A percentile compares a stretch with the other conserved stretches of the same genome.
Conservation (phyloP, 768 basidiomycete genomes). For the Tylopilus vinaceipallidus region DNA sequence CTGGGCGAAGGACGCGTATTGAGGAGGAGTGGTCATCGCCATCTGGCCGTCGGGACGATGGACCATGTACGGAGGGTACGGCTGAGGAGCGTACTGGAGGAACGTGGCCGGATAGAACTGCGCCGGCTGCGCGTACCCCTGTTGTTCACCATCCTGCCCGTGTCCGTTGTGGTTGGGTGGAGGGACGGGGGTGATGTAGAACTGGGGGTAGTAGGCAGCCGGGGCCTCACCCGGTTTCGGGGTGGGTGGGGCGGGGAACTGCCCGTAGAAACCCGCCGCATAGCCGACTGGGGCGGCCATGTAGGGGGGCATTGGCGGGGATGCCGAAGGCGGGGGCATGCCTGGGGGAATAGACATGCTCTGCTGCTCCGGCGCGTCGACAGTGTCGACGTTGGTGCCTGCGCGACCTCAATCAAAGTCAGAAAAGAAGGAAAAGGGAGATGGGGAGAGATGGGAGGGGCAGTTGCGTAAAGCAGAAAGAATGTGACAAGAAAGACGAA, state of each 20-base stretch:
- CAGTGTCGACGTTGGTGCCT: conserved; percentile 50
- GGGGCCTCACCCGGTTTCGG: conserved; percentile 52
- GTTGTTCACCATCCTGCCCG: conserved; percentile 42
- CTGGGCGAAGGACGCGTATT: conserved; percentile 40
- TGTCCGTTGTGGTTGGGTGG: conserved; percentile 39
- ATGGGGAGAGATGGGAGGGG: not conserved
- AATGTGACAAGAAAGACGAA: conserved; percentile 30
- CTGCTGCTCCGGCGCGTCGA: conserved; percentile 43
- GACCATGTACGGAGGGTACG: conserved; percentile 50
- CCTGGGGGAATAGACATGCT: conserved; percentile 43
- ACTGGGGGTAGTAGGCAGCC: conserved; percentile 50
- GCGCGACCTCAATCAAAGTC: conserved; percentile 55
- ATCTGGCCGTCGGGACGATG: conserved; percentile 42
- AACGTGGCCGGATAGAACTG: conserved; percentile 49
- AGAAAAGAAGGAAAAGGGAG: conserved; percentile 31
- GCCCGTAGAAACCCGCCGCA: conserved; percentile 53
- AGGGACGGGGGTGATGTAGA: conserved; percentile 47
- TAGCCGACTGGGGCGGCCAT: conserved; percentile 50
- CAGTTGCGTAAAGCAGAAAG: conserved; percentile 18
- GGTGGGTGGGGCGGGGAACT: conserved; percentile 48
- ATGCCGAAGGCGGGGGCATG: conserved; percentile 40
- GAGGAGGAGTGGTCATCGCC: conserved; percentile 32
- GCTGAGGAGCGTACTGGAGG: conserved; percentile 45
- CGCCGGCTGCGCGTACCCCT: conserved; percentile 38
- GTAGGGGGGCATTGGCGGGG: conserved; percentile 50